Evolutionary conservation across 371 early-diverging fungal genomes (phyloP), one percentile per base, ranked within the genome.

Genomic region (Mucor irregularis): DNA sequence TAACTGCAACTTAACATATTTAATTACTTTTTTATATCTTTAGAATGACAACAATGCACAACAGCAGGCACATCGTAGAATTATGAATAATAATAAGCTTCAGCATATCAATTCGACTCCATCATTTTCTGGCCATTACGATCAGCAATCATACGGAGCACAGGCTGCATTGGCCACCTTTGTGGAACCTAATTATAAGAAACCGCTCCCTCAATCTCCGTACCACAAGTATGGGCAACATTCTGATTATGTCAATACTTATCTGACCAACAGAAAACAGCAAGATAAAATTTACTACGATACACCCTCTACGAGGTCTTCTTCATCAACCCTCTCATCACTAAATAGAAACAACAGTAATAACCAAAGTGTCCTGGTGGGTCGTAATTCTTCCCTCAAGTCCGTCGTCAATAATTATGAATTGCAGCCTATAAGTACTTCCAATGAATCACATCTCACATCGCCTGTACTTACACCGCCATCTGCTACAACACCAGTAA

Each of bases 111-210:
- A n/a, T n/a, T 34, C 35, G 4, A 14, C 35, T 10, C 35, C 35
- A 14, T 6, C n/a, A 44, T 26, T 22, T 26, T 25, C 28, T 25
- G 44, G 28, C 7, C 22, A 44, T 11, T 6, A 26, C 22, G 25
- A 48, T 48, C 48, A 33, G 33, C 52, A 30, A 14, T 9, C 51
- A 25, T 24, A 14, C 29, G n/a, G 26, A 51, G 38, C 22, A 49
- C 5, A 37, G 16, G 38, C 39, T 2, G 10, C 34, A 19, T 34
- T 46, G 19, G 44, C 46, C 31, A 54, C 44, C 6, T 35, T 45
- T 54, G 54, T 54, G 54, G 46, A 54, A 54, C 54, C 54, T 14
- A 25, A 25, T n/a, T 39, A 22, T 14, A 31, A 19, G n/a, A 48
- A 19, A 29, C 34, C 49, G 22, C 14, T 21, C 14, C 49, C 33